phyloP scores from a whole-genome alignment of 73 alveolate species.

The Tetrahymena elliotti region DNA sequence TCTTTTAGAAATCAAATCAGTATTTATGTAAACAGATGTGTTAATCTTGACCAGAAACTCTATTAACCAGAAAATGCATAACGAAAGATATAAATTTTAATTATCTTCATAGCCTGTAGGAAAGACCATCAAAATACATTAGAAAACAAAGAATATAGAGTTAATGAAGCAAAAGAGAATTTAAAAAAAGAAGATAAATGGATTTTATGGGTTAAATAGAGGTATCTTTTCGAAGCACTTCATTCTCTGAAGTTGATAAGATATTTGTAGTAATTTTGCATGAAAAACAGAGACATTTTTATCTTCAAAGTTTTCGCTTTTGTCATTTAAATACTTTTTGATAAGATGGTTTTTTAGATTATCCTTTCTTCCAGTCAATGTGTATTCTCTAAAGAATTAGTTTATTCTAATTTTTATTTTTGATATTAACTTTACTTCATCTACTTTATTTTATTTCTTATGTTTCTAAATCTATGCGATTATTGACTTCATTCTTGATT shows the following conservation, averaged over 20 bases:
- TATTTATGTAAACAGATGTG: background rate
- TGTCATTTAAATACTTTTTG: background rate
- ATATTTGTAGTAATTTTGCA: background rate
- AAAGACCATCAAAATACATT: background rate
- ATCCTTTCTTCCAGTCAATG: background rate
- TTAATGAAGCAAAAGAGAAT: background rate
- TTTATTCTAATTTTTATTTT: background rate
- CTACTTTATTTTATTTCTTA: background rate
- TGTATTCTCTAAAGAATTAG: background rate
- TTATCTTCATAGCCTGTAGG: background rate
- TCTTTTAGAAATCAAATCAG: background rate
- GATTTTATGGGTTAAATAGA: background rate
- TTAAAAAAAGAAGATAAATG: background rate
- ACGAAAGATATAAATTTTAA: background rate
- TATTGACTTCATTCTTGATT: background rate
- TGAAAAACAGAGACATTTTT: background rate
- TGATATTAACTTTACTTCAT: background rate
- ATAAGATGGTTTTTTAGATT: background rate
- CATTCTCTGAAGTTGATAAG: background rate
- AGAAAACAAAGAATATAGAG: background rate
- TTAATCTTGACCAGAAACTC: background rate
- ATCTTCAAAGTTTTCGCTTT: background rate
- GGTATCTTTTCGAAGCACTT: background rate
- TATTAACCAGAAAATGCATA: background rate
- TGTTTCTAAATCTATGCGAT: background rate